Evolutionary conservation across 2,329 filamentous ascomycete genomes (phyloP).

Genomic region (Trichophyton verrucosum): DNA sequence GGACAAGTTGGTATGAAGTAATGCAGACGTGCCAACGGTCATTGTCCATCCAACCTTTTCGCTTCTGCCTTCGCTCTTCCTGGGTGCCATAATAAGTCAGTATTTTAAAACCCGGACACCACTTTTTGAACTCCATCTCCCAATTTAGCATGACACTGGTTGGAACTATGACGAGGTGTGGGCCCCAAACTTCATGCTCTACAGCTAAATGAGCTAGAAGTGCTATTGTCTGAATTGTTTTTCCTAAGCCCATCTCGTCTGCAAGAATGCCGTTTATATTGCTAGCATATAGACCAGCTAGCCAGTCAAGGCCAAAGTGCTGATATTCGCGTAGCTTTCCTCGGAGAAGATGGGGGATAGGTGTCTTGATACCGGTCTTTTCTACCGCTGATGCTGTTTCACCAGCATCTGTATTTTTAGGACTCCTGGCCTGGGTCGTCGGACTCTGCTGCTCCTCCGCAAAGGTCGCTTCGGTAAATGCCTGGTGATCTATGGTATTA

Average conservation of each 20-base stretch:
- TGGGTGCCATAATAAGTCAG: slow-evolving; percentile 91
- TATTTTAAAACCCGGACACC: slow-evolving; percentile 92
- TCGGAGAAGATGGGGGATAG: slow-evolving; percentile 69
- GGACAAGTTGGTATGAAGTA: slow-evolving; percentile 90
- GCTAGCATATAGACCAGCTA: slow-evolving; percentile 81
- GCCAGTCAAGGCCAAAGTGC: slow-evolving; percentile 93
- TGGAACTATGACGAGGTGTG: slow-evolving; percentile 88
- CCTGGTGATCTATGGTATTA: background rate
- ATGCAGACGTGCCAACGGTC: slow-evolving; percentile 96
- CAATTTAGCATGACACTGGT: slow-evolving; percentile 98
- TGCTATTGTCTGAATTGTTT: slow-evolving; percentile 96
- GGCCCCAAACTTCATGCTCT: slow-evolving; percentile 83
- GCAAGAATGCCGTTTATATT: slow-evolving; percentile 92
- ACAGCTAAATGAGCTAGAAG: slow-evolving; percentile 85
- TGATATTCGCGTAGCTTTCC: slow-evolving; percentile 91
- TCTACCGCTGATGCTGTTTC: background rate
- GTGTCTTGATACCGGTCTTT: slow-evolving; percentile 42
- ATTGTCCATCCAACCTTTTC: slow-evolving; percentile 84
- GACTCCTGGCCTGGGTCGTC: background rate
- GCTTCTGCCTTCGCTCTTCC: slow-evolving; percentile 82
- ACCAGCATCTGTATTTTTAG: background rate
- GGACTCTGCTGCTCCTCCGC: background rate
- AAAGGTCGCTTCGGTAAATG: background rate
- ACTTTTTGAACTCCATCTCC: slow-evolving; percentile 99
- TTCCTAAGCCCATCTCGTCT: slow-evolving; percentile 96